These are phyloP conservation scores for Hyphopichia homilentoma DNA, from an alignment of 805 yeast species.

Conservation along the genomic window DNA sequence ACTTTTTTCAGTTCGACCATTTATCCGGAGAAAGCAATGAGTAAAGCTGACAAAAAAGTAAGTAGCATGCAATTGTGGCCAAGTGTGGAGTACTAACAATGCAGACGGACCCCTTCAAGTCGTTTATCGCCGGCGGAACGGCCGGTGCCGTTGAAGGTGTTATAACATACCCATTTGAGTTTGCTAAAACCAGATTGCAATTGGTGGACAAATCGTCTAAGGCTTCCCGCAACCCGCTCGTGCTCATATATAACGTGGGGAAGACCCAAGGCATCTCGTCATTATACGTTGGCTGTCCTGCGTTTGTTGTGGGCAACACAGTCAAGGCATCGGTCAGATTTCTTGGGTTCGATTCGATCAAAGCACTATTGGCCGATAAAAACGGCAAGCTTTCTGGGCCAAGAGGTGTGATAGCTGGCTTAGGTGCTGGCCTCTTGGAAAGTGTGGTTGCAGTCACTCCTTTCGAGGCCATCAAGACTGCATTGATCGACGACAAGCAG, in stretches of 20 bases:
- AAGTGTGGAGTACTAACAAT: conserved; percentile 7
- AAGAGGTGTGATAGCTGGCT: conserved; percentile 92
- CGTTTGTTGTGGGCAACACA: conserved; percentile 92
- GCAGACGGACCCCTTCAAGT: conserved; percentile 65
- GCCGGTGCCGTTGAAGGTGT: conserved; percentile 97
- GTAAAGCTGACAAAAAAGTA: neutral
- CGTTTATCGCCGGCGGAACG: conserved; percentile 91
- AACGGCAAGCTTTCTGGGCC: conserved; percentile 87
- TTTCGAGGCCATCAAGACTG: conserved; percentile 94
- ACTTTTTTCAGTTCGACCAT: too few species aligned
- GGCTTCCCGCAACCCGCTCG: conserved; percentile 79
- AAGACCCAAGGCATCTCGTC: conserved; percentile 74
- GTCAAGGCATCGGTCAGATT: conserved; percentile 95
- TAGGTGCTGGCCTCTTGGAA: conserved; percentile 94
- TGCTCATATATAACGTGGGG: conserved; percentile 70
- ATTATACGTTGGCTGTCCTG: conserved; percentile 93
- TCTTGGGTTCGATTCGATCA: conserved; percentile 87
- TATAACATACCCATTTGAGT: conserved; percentile 93
- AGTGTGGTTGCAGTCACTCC: conserved; percentile 94
- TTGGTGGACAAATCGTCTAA: conserved; percentile 62
- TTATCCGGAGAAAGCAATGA: too few species aligned
- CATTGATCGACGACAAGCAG: conserved; percentile 90
- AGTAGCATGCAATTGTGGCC: neutral
- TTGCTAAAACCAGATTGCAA: conserved; percentile 92
- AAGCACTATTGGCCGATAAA: conserved; percentile 69